phyloP scores from a whole-genome alignment of 768 basidiomycete genomes.

The Lactifluus rugatus region DNA sequence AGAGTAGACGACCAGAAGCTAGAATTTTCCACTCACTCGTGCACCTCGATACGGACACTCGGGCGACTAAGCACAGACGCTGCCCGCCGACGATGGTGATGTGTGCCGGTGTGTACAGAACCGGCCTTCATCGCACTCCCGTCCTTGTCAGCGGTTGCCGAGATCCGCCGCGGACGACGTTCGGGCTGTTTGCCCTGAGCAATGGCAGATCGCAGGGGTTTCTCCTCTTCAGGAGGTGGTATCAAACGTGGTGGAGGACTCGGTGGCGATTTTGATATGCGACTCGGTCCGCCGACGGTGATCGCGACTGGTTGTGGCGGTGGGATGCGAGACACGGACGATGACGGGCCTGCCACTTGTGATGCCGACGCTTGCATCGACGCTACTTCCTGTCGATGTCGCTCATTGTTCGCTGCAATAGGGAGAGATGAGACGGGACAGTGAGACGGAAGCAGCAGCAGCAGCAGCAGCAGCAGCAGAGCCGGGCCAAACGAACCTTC shows the following conservation, averaged over 20 bases:
- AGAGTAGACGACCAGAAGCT: too few species aligned
- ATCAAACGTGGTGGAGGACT: conserved; percentile 11
- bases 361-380: conserved; percentile 17
- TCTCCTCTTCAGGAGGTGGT: conserved; percentile 6
- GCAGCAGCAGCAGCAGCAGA: too few species aligned
- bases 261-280: neutral
- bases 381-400: conserved; percentile 19
- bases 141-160: conserved; percentile 9
- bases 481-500: conserved; percentile 43
- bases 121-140: conserved; percentile 13
- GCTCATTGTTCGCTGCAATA: conserved; percentile 22
- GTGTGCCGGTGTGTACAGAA: conserved; percentile 10
- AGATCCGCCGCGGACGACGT: conserved; percentile 10
- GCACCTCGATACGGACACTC: conserved; percentile 19
- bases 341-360: conserved; percentile 10
- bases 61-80: conserved; percentile 16
- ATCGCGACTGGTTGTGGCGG: conserved; percentile 10
- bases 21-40: conserved; percentile 9
- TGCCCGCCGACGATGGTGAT: conserved; percentile 12
- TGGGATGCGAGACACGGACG: neutral
- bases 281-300: conserved; percentile 4
- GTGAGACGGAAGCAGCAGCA: too few species aligned
- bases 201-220: conserved; percentile 3
- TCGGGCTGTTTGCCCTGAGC: conserved; percentile 13
- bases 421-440: conserved; percentile 1